Evolutionary conservation across 805 yeast species (phyloP).

Genomic region (Naumovozyma baii): DNA sequence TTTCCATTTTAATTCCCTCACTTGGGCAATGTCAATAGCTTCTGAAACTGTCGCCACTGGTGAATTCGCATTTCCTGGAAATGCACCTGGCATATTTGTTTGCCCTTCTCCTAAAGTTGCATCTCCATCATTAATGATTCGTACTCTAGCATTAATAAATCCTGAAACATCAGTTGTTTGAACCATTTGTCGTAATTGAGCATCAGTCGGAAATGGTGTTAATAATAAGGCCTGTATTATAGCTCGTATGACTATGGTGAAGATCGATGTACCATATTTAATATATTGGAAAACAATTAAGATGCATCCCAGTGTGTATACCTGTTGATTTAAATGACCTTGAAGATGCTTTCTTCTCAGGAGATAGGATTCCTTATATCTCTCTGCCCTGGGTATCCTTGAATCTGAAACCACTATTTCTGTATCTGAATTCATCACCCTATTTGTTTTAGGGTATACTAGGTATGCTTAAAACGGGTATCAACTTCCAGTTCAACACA

Average conservation of each 20-base stretch:
- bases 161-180: constrained; percentile 4
- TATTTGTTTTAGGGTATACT: too few species aligned
- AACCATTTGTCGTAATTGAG: constrained; percentile 16
- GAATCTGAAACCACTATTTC: not conserved
- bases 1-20: constrained; percentile 11
- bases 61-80: constrained; percentile 3
- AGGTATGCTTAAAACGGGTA: not conserved
- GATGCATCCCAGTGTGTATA: constrained; percentile 13
- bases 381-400: not conserved
- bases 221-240: constrained; percentile 32
- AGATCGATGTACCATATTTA: constrained; percentile 21
- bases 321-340: constrained; percentile 12
- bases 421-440: not conserved
- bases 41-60: constrained; percentile 5
- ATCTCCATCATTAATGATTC: not conserved
- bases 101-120: not conserved
- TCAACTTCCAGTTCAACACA: not conserved
- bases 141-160: constrained; percentile 3
- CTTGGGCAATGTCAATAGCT: constrained; percentile 1
- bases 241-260: constrained; percentile 27
- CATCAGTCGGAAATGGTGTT: constrained; percentile 35
- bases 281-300: constrained; percentile 20
- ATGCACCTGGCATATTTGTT: constrained; percentile 18
- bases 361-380: not conserved
- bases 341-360: constrained; percentile 22